Conservation (phyloP, 768 basidiomycete species). For the Russula griseocarnosa region DNA sequence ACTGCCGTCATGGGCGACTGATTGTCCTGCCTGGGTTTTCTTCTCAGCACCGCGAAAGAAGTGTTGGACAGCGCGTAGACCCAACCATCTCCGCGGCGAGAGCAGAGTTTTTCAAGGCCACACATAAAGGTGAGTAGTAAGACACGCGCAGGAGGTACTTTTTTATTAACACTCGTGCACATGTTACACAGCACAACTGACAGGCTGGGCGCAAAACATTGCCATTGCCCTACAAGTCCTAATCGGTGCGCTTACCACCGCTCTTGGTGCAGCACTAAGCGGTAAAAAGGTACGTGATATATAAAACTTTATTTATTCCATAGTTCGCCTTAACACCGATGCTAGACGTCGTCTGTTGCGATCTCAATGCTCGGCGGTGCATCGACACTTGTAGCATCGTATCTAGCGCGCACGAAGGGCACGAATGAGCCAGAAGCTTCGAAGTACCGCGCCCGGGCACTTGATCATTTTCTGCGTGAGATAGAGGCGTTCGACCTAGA, state of each 20-base stretch:
- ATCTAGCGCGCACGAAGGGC: constrained; percentile 64
- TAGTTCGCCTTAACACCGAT: background rate
- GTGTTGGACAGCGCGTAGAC: constrained; percentile 4
- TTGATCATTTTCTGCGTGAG: constrained; percentile 66
- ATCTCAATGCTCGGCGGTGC: constrained; percentile 52
- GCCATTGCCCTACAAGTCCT: constrained; percentile 34
- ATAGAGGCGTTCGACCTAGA: constrained; percentile 56
- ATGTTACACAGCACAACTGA: constrained; percentile 21
- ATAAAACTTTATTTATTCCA: no score
- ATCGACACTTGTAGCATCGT: constrained; percentile 65
- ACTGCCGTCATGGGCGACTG: background rate
- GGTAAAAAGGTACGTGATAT: constrained; percentile 25
- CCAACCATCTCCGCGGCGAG: constrained; percentile 4
- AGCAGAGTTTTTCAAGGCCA: background rate
- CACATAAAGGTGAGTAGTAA: constrained; percentile 5
- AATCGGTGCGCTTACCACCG: constrained; percentile 34
- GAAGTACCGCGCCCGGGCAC: constrained; percentile 49
- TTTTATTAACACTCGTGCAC: background rate
- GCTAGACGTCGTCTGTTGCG: constrained; percentile 38
- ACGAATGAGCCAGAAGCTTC: constrained; percentile 70
- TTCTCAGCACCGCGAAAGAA: background rate
- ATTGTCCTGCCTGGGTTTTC: background rate
- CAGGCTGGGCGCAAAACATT: constrained; percentile 27
- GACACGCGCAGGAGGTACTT: background rate
- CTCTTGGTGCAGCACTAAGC: constrained; percentile 29